Evolutionary conservation across 1,284 basidiomycete genomes (phyloP).

Genomic region (Porphyrellus sp.): DNA sequence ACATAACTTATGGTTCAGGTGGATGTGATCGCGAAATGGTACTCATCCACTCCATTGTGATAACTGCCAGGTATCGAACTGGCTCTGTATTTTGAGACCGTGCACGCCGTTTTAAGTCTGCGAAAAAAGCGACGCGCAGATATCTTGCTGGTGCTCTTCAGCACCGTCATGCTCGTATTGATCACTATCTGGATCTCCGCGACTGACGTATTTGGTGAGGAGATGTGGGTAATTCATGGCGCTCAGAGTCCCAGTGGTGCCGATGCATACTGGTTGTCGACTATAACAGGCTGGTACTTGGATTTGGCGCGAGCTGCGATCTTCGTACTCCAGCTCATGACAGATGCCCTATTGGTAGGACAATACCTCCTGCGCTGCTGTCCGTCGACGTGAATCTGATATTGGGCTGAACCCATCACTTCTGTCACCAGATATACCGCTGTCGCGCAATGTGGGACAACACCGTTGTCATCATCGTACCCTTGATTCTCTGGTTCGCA

Average conservation of each 20-base stretch:
- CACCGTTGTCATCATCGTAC: background rate
- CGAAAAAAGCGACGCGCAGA: background rate
- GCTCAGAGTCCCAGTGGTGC: background rate
- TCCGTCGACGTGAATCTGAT: no score
- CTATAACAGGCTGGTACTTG: background rate
- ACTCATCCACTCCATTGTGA: background rate
- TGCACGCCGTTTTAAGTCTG: background rate
- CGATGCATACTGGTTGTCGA: background rate
- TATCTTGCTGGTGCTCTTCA: background rate
- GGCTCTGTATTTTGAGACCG: background rate
- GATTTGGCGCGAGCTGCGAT: background rate
- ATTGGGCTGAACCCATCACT: background rate
- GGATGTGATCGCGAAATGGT: no score
- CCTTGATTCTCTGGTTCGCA: background rate
- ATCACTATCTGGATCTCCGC: background rate
- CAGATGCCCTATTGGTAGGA: slow-evolving; percentile 1
- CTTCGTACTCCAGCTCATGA: background rate
- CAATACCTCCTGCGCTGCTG: no score
- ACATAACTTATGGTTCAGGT: background rate
- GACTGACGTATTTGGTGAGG: background rate
- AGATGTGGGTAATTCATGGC: background rate
- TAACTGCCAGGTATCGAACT: background rate
- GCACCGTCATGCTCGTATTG: background rate
- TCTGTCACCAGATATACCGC: background rate
- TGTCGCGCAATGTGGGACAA: background rate